Conservation (phyloP, 345 rosid species). For the Brassica nigra region DNA sequence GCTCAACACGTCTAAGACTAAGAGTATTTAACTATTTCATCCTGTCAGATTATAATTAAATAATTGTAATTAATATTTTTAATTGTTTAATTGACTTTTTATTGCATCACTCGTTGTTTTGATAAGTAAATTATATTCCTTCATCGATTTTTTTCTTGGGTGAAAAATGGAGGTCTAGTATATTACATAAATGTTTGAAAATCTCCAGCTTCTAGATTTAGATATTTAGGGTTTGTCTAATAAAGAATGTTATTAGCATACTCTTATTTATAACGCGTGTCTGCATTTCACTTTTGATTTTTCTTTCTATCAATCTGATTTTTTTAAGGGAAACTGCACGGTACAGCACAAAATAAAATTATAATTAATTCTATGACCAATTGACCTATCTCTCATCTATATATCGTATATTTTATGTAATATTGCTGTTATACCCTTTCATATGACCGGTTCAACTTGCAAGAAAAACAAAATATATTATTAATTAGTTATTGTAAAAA, state of each 20-base stretch:
- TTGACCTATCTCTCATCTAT: no score
- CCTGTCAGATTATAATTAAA: conserved; percentile 18
- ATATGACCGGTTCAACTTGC: no score
- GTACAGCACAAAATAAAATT: no score
- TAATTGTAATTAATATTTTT: neutral
- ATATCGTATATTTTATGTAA: no score
- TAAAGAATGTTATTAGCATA: neutral
- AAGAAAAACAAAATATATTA: no score
- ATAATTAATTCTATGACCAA: no score
- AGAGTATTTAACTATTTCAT: conserved; percentile 16
- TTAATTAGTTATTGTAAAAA: no score
- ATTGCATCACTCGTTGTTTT: neutral
- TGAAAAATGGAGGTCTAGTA: conserved; percentile 1
- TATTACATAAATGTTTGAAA: neutral
- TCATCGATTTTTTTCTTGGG: neutral
- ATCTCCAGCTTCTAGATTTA: neutral
- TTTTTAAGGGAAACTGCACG: neutral
- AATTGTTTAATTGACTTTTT: neutral
- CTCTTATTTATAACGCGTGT: neutral
- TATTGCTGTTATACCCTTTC: no score
- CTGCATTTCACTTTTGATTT: neutral
- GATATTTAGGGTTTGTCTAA: neutral
- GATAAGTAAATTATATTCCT: neutral
- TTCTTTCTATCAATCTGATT: neutral
- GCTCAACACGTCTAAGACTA: conserved; percentile 23